Conservation (phyloP, 2,329 filamentous ascomycete genomes). For the Teratosphaeria viscida region DNA sequence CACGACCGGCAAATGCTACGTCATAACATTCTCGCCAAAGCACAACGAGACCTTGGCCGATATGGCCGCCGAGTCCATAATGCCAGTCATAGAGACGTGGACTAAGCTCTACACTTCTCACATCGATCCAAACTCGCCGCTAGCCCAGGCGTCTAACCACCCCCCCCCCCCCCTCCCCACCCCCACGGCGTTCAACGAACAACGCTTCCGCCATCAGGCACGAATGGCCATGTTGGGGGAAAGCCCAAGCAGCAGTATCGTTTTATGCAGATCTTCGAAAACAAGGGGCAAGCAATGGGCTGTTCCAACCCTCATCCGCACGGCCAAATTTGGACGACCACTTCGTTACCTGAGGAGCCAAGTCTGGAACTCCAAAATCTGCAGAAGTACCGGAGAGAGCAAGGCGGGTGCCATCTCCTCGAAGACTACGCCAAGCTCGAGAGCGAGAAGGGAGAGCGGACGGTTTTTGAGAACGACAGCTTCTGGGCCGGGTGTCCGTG, state of each 20-base stretch:
- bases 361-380: slow-evolving; percentile 68
- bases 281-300: slow-evolving; percentile 95
- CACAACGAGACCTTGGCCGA: slow-evolving; percentile 92
- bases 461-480: slow-evolving; percentile 75
- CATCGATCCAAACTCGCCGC: slow-evolving; percentile 59
- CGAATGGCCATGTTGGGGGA: slow-evolving; percentile 32
- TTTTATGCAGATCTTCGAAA: slow-evolving; percentile 99
- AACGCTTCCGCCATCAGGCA: slow-evolving; percentile 32
- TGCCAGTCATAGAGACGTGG: slow-evolving; percentile 82
- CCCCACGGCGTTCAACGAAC: too few species aligned
- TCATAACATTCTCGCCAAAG: slow-evolving; percentile 83
- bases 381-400: slow-evolving; percentile 62
- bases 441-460: slow-evolving; percentile 66
- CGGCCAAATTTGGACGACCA: slow-evolving; percentile 93
- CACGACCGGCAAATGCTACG: slow-evolving; percentile 92
- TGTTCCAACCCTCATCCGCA: slow-evolving; percentile 98
- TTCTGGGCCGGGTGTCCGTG: slow-evolving; percentile 89
- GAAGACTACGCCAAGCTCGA: slow-evolving; percentile 82
- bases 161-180: too few species aligned
- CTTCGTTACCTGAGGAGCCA: slow-evolving; percentile 80
- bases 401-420: slow-evolving; percentile 65
- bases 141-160: slow-evolving; percentile 40
- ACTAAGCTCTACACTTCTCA: slow-evolving; percentile 79
- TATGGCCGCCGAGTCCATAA: slow-evolving; percentile 63
- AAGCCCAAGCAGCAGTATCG: slow-evolving; percentile 66